Evolutionary conservation across 2,329 filamentous ascomycete species (phyloP), one percentile per base, ranked within the genome.

Genomic region (Monosporascus sp.): DNA sequence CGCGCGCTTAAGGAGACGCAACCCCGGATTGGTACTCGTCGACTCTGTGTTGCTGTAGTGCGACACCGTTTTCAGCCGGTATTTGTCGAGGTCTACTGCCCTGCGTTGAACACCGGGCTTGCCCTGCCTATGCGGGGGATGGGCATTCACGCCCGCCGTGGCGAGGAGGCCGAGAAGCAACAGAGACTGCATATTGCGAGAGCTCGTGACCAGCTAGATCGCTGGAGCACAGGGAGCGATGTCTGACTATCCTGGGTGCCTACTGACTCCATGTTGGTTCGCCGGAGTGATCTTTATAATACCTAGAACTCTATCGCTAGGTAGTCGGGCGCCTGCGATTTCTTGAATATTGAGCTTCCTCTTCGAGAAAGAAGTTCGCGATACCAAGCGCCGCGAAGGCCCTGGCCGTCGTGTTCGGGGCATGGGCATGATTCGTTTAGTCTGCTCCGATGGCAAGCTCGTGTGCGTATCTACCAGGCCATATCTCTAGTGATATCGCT

Each of bases 161-260:
- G 68, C 68, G 50, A 70, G 61, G 52, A 70, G 63, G 56, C 67
- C 65, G 54, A 69, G 63, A 20, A 69, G 49, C 37, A 69, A 49
- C 46, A 66, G 48, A 35, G 66, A 68, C 53, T 60, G 58, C 61
- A 69, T 68, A 43, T 59, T 68, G 60, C 50, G 48, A 54, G 45
- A 56, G 58, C 58, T 50, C 51, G 48, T 45, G 41, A 44, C 48
- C 31, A 24, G 35, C 47, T 45, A 47, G 43, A 43, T n/a, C 31
- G 6, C 37, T 19, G 47, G 31, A 35, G 43, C 47, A 50, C 41
- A 50, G 19, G 45, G 24, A 37, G 40, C 27, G 38, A 41, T 57
- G 52, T 57, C 57, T 60, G 60, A 57, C 44, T 49, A 51, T 56
- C 50, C 57, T 54, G 45, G 52, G 57, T 55, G 50, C 49, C 48